phyloP scores from a whole-genome alignment of 2,329 filamentous ascomycete species.

The Hirsutella minnesotensis region DNA sequence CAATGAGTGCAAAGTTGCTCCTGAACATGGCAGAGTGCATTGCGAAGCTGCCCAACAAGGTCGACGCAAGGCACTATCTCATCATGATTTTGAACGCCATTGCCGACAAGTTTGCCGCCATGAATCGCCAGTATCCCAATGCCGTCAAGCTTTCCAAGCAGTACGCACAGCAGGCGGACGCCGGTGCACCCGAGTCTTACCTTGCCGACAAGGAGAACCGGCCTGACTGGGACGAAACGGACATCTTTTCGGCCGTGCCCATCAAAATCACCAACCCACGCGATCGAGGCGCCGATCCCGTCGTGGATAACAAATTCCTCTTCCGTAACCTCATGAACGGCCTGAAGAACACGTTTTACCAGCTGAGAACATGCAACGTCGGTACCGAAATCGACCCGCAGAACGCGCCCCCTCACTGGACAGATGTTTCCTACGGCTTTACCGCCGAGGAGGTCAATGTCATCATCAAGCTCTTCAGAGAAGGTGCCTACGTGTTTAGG shows the following conservation, averaged over 20 bases:
- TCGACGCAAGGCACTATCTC: conserved; percentile 86
- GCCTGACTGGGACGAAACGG: conserved; percentile 95
- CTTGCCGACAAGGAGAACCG: conserved; percentile 68
- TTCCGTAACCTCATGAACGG: conserved; percentile 96
- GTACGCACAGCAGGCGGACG: conserved; percentile 57
- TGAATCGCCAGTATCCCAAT: conserved; percentile 94
- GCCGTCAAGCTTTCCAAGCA: conserved; percentile 83
- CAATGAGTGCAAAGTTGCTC: conserved; percentile 95
- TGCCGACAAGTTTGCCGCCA: conserved; percentile 92
- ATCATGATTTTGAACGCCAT: conserved; percentile 98
- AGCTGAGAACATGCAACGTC: conserved; percentile 82
- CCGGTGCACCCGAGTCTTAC: conserved; percentile 58
- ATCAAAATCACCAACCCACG: conserved; percentile 91
- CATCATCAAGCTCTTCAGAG: conserved; percentile 92
- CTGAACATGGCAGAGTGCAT: conserved; percentile 99
- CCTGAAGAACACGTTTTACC: conserved; percentile 91
- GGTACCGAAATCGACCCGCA: conserved; percentile 58
- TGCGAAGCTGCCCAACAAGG: conserved; percentile 83
- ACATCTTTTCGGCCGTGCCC: conserved; percentile 91
- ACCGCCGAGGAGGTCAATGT: conserved; percentile 95
- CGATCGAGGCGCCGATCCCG: conserved; percentile 79
- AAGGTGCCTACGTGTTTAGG: conserved; percentile 90
- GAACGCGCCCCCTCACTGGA: conserved; percentile 81
- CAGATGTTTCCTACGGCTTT: conserved; percentile 91
- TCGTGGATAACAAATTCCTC: conserved; percentile 93